Evolutionary conservation across 148 eudicot species (phyloP).

Genomic region (Dianthus caryophyllus): DNA sequence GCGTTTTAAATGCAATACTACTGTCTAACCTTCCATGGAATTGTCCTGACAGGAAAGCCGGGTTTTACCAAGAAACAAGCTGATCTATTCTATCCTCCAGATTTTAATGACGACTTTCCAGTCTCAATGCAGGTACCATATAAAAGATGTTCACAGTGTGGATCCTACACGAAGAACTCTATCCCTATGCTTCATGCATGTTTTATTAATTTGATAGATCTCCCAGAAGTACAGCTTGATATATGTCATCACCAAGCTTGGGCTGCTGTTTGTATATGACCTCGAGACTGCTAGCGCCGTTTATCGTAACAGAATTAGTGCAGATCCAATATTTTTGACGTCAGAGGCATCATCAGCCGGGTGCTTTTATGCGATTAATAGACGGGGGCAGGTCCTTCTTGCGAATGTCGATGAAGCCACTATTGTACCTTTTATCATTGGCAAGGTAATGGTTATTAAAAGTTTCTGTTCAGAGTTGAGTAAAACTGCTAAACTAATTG

Average conservation of each 20-base stretch:
- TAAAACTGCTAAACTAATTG: background rate
- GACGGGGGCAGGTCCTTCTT: constrained; percentile 92
- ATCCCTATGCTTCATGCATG: background rate
- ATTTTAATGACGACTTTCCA: constrained; percentile 95
- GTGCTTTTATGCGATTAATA: constrained; percentile 90
- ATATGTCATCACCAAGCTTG: constrained; percentile 91
- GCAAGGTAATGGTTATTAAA: constrained; percentile 51
- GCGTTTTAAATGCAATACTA: background rate
- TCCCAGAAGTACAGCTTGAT: constrained; percentile 85
- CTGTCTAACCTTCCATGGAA: background rate
- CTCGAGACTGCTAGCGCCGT: constrained; percentile 94
- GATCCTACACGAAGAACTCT: background rate
- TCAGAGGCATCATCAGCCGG: constrained; percentile 87
- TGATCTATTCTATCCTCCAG: constrained; percentile 96
- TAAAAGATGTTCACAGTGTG: background rate
- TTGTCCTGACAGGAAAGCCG: constrained; percentile 55
- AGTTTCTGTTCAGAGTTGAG: background rate
- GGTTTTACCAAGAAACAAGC: constrained; percentile 92
- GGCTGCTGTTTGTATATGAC: constrained; percentile 92
- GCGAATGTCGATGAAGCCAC: constrained; percentile 91
- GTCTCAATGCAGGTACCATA: constrained; percentile 88
- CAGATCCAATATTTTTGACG: constrained; percentile 96
- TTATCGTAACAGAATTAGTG: constrained; percentile 89
- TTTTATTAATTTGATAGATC: constrained; percentile 44
- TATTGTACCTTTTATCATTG: constrained; percentile 87